Conservation (phyloP, 2,329 filamentous ascomycete species). For the Alternaria gaisen region DNA sequence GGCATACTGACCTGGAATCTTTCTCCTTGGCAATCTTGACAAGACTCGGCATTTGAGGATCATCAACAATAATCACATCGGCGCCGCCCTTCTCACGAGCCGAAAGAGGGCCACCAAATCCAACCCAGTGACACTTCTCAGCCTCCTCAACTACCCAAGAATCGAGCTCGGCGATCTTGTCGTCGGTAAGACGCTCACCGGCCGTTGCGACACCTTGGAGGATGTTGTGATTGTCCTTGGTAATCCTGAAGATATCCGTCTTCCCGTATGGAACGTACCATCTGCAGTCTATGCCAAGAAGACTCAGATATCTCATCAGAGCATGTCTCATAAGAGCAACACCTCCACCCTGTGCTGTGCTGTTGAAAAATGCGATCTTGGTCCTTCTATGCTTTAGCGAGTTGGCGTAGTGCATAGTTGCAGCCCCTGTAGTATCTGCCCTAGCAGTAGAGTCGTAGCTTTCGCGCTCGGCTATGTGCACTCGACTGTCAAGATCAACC, state of each 20-base stretch:
- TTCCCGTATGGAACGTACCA: slow-evolving; percentile 81
- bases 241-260: slow-evolving; percentile 82
- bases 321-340: slow-evolving; percentile 85
- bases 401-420: slow-evolving; percentile 69
- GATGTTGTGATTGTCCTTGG: slow-evolving; percentile 89
- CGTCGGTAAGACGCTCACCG: slow-evolving; percentile 68
- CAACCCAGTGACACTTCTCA: slow-evolving; percentile 73
- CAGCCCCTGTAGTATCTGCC: slow-evolving; percentile 67
- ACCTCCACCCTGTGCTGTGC: slow-evolving; percentile 82
- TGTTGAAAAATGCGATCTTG: slow-evolving; percentile 79
- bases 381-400: slow-evolving; percentile 70
- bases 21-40: slow-evolving; percentile 77
- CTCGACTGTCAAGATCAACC: slow-evolving; percentile 72
- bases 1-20: slow-evolving; percentile 59
- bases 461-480: slow-evolving; percentile 65
- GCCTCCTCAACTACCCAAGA: slow-evolving; percentile 80
- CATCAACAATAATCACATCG: slow-evolving; percentile 80
- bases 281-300: slow-evolving; percentile 72
- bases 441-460: slow-evolving; percentile 70
- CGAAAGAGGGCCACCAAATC: slow-evolving; percentile 71
- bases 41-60: slow-evolving; percentile 83
- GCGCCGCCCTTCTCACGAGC: slow-evolving; percentile 74
- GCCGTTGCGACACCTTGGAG: slow-evolving; percentile 76
- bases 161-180: slow-evolving; percentile 70
- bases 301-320: slow-evolving; percentile 73